Evolutionary conservation across 106 monocot species (phyloP).

Genomic region (Dioscorea dumetorum): DNA sequence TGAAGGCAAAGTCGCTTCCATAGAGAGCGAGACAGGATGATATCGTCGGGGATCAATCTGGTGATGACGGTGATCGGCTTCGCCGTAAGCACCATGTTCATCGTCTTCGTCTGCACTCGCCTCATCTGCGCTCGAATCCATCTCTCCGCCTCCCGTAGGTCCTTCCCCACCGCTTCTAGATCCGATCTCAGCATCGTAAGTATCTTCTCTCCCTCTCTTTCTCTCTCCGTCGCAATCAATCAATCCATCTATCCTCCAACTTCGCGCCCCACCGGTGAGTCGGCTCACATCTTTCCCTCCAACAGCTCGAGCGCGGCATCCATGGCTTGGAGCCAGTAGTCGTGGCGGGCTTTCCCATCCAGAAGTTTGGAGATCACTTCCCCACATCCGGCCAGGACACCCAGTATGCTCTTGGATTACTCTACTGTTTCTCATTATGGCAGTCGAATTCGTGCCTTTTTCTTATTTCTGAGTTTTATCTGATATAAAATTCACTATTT

Average conservation of each 20-base stretch:
- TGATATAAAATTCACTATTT: too few relatives aligned
- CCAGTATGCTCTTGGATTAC: slow-evolving; percentile 27
- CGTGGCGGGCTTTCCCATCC: slow-evolving; percentile 44
- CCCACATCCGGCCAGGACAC: slow-evolving; percentile 31
- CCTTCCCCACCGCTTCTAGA: slow-evolving; percentile 35
- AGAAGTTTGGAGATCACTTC: slow-evolving; percentile 44
- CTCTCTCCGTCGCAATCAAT: not conserved
- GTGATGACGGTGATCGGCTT: slow-evolving; percentile 80
- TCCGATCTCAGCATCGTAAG: slow-evolving; percentile 50
- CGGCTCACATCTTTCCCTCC: not conserved
- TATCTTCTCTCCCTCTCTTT: not conserved
- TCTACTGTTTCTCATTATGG: not conserved
- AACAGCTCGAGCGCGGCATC: slow-evolving; percentile 56
- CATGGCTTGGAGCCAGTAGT: slow-evolving; percentile 47
- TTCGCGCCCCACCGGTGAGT: too few relatives aligned
- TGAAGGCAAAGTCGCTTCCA: too few relatives aligned
- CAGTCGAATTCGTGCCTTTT: not conserved
- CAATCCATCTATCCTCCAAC: too few relatives aligned
- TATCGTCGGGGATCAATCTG: slow-evolving; percentile 43
- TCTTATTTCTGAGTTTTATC: not conserved
- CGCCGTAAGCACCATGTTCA: slow-evolving; percentile 70
- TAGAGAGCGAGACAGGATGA: slow-evolving; percentile 10
- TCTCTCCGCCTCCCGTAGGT: slow-evolving; percentile 28
- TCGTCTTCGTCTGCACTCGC: slow-evolving; percentile 71
- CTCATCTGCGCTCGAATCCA: slow-evolving; percentile 70